Percentiles rank a stretch among this genome's conserved stretches.
Conservation (phyloP, 192 early-diverging fungal genomes). For the Mortierella claussenii region DNA sequence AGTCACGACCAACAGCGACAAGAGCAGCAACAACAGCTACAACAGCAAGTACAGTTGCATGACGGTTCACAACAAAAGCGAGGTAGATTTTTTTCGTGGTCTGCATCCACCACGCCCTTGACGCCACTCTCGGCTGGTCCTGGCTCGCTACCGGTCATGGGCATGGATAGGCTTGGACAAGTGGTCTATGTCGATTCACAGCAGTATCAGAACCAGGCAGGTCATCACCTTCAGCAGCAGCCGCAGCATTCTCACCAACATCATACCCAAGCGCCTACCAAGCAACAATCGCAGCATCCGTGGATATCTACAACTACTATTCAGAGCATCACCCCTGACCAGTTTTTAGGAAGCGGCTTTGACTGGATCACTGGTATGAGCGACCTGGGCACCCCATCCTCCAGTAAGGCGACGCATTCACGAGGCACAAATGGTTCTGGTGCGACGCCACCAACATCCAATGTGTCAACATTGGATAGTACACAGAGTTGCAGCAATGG, state of each 20-base stretch:
- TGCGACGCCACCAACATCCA: not conserved
- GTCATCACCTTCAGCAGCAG: conserved; percentile 14
- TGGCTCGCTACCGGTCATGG: not conserved
- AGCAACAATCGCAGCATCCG: conserved; percentile 10
- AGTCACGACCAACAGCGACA: not conserved
- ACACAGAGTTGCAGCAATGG: not conserved
- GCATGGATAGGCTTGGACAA: conserved; percentile 3
- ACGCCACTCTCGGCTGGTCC: conserved; percentile 23
- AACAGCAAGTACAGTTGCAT: not conserved
- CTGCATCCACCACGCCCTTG: conserved; percentile 12
- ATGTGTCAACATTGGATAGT: not conserved
- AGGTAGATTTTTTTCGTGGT: conserved; percentile 9
- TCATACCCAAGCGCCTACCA: not conserved
- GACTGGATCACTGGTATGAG: conserved; percentile 27
- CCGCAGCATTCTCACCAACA: conserved; percentile 1
- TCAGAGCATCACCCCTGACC: conserved; percentile 29
- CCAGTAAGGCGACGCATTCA: not conserved
- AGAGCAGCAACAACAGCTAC: not conserved
- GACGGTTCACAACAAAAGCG: conserved; percentile 17
- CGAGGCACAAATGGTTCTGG: conserved; percentile 1
- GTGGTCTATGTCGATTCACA: conserved; percentile 10
- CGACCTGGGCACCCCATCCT: conserved; percentile 7
- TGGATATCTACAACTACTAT: conserved; percentile 16
- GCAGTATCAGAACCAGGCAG: conserved; percentile 11
- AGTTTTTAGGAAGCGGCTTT: conserved; percentile 17